Evolutionary conservation across 441 rosid species (phyloP), one percentile per base, ranked within the genome.

Genomic region (Pelargonium myrrhifolium): DNA sequence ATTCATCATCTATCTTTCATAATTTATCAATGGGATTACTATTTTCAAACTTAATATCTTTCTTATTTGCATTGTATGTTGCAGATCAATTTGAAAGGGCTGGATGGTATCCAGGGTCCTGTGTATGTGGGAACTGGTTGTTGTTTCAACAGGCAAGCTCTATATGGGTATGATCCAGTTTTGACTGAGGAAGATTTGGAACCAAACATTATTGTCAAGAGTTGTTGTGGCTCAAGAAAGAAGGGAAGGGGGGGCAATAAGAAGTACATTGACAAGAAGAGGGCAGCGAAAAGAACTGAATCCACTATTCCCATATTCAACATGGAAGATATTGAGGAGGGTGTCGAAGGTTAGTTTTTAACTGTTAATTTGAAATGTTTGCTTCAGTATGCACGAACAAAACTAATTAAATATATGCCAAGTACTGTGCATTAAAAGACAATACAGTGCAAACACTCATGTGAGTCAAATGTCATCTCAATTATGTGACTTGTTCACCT

Each of bases 101-200:
- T 94, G 75, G 99, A 94, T 75, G 99, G 99, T 26, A 77, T 94
- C 62, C 98, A 92, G 80, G 99, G 99, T 18, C 99, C 99, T 6
- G 88, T 92, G 67, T 94, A 94, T 72, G 99, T 94, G 0, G 99
- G 98, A 61, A 94, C 99, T 64, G 99, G 99, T n/a, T 94, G 98
- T 28, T 90, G 87, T 69, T 94, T 94, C 82, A 85, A 96, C 76
- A 87, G 99, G 79, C 93, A 85, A 73, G 97, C 99, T 2, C 90
- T 92, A 37, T 89, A 92, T 42, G 99, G 97, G 9, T 89, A 83
- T 31, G 99, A 94, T 85, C 96, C 97, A 55, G 98, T 98, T 0
- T 58, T 64, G 58, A 81, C 92, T 93, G 0, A 81, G 82, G 53
- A 88, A 78, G 77, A 87, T 93, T 3, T 94, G 97, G 68, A 92